These are phyloP conservation scores for Plantago coronopus DNA, from an alignment of 305 asterid genomes.

Conservation along the genomic window DNA sequence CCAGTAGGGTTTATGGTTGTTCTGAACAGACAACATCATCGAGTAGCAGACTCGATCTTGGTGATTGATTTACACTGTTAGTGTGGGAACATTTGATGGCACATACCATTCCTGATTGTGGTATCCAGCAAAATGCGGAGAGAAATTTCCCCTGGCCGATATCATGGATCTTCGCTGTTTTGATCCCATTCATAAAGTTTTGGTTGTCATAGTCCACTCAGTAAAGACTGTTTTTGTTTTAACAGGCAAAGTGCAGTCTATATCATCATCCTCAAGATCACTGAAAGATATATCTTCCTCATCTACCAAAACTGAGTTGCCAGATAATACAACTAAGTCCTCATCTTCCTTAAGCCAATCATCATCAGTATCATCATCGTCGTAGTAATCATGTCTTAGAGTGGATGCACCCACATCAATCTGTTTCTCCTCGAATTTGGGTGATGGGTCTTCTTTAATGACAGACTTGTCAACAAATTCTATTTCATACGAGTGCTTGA, in stretches of 20 bases:
- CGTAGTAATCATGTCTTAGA: slow-evolving; percentile 33
- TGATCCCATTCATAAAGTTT: slow-evolving; percentile 27
- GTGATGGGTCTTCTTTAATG: slow-evolving; percentile 19
- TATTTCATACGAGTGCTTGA: slow-evolving; percentile 1
- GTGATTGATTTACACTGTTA: slow-evolving; percentile 1
- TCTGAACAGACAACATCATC: slow-evolving; percentile 16
- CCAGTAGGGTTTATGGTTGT: slow-evolving; percentile 16
- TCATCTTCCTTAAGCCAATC: slow-evolving; percentile 80
- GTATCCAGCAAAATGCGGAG: slow-evolving; percentile 12
- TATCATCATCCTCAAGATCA: slow-evolving; percentile 92
- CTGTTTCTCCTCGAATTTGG: slow-evolving; percentile 41
- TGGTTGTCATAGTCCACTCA: slow-evolving; percentile 24
- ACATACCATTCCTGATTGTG: slow-evolving; percentile 14
- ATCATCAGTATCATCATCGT: slow-evolving; percentile 49
- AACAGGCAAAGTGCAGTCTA: slow-evolving; percentile 51
- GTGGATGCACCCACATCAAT: slow-evolving; percentile 36
- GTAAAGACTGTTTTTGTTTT: slow-evolving; percentile 31
- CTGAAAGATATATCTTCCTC: slow-evolving; percentile 96
- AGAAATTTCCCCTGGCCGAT: slow-evolving; percentile 11
- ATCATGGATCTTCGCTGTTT: background rate
- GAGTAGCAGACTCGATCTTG: slow-evolving; percentile 3
- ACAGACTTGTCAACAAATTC: slow-evolving; percentile 19
- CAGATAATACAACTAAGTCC: slow-evolving; percentile 60
- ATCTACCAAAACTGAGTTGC: slow-evolving; percentile 37
- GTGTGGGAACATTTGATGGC: slow-evolving; percentile 1